Conservation (phyloP, 2,329 filamentous ascomycete species). For the Capronia epimyces region DNA sequence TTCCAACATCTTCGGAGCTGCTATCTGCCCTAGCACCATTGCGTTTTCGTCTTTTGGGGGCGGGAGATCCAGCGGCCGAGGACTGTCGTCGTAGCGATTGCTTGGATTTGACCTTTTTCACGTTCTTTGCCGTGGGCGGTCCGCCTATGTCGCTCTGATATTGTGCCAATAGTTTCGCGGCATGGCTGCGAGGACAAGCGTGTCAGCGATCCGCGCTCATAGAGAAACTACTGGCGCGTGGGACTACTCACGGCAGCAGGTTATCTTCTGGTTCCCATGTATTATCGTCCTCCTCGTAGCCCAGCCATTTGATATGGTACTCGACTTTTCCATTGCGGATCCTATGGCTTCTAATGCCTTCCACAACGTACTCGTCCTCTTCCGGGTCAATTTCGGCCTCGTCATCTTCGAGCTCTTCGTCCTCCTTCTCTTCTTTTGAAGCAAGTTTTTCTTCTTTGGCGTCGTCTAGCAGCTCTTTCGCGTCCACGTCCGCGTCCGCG, state of each 20-base stretch:
- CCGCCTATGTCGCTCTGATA: conserved; percentile 43
- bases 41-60: conserved; percentile 25
- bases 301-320: conserved; percentile 46
- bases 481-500: conserved; percentile 10
- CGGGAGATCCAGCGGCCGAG: conserved; percentile 20
- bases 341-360: conserved; percentile 8
- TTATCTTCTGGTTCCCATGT: conserved; percentile 46
- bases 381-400: conserved; percentile 29
- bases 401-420: conserved; percentile 31
- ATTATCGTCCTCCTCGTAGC: conserved; percentile 41
- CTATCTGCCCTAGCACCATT: conserved; percentile 18
- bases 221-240: neutral
- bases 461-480: conserved; percentile 27
- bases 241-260: conserved; percentile 34
- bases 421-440: neutral
- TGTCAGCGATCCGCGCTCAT: conserved; percentile 1
- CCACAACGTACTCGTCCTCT: conserved; percentile 15
- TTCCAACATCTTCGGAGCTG: conserved; percentile 24
- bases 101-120: conserved; percentile 26
- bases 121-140: conserved; percentile 31
- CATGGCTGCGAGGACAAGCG: conserved; percentile 22
- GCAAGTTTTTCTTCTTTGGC: conserved; percentile 30
- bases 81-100: conserved; percentile 29
- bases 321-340: conserved; percentile 26
- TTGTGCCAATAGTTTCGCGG: conserved; percentile 36